Base-by-base conservation (phyloP, 352 stramenopile species). In the Pilasporangium apinafurcum region DNA sequence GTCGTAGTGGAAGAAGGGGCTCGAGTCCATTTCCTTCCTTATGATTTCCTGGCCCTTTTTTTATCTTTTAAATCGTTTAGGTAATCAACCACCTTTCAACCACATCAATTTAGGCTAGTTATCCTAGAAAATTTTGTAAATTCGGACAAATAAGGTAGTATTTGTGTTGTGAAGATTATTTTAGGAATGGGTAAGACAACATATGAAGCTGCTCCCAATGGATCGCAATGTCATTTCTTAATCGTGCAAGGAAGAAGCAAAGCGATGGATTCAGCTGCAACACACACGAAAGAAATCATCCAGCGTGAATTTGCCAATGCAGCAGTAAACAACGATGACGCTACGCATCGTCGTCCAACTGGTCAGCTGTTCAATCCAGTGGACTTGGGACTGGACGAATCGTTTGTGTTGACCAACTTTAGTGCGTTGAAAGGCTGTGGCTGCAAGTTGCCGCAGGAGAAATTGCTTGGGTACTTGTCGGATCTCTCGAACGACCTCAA, bases 371-470 rank as follows among this genome's bases (percentile, higher is more conserved):
- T 86, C 59, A 59, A 86, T 37, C 82, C 82, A 0, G 59, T 57
- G 44, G 51, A 51, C 18, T 47, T 91, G 12, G 79, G 83, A 0
- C 77, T 94, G 7, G 68, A 83, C 36, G 47, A 66, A 42, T 77
- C 87, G 52, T 94, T 94, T 45, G 67, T 77, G 20, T 65, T 94
- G 20, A 92, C 80, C 25, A 70, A 92, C 49, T 95, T 87, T 50
- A 92, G 74, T 32, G 66, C 67, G 26, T 77, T 98, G 40, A 98
- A 98, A 65, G 93, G 93, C 63, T 98, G 93, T 82, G 93, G 90
- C 64, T 98, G 93, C 72, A 98, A 98, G 66, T 77, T 98, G 41
- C 85, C 91, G 20, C 91, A 97, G 60, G 64, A 80, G 40, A 95
- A 97, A 68, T 65, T 98, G 48, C 81, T 97, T 53, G 76, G 83